These are phyloP conservation scores for Anthracocystis walkeri DNA, from an alignment of 1,284 basidiomycete genomes.

Conservation along the genomic window DNA sequence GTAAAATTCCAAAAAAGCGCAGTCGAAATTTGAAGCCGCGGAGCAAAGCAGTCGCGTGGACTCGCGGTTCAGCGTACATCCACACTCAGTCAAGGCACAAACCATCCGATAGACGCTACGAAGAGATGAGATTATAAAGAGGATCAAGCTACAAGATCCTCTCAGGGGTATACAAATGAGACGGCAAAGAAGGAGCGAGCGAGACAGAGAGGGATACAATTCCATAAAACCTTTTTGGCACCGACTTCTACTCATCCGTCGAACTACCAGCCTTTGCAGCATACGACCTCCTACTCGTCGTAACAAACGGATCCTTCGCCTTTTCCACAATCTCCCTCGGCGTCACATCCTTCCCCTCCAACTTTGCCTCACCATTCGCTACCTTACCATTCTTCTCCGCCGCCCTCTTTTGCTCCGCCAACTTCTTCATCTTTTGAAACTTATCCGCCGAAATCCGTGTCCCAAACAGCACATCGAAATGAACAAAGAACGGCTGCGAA, in stretches of 20 bases:
- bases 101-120: not conserved
- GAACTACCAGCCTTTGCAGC: constrained; percentile 48
- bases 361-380: not conserved
- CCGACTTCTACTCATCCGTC: constrained; percentile 4
- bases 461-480: constrained; percentile 75
- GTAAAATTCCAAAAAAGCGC: constrained; percentile 8
- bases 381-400: constrained; percentile 13
- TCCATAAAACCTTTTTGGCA: not conserved
- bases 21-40: constrained; percentile 10
- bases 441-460: constrained; percentile 77
- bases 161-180: constrained; percentile 6
- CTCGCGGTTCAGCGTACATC: not conserved
- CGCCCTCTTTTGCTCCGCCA: constrained; percentile 33
- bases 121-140: constrained; percentile 3
- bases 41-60: constrained; percentile 10
- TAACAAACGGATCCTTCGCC: constrained; percentile 43
- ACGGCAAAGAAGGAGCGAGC: not conserved
- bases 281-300: constrained; percentile 34
- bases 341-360: constrained; percentile 23
- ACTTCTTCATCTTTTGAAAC: constrained; percentile 61
- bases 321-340: constrained; percentile 37
- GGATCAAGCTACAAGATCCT: not conserved
- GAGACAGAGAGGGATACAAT: not conserved
- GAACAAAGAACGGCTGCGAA: constrained; percentile 85
- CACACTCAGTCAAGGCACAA: not conserved